Percentiles rank a stretch among this genome's conserved stretches.
These are phyloP conservation scores for Blastocystis sp. DNA, from an alignment of 352 stramenopile genomes.

Conservation along the genomic window DNA sequence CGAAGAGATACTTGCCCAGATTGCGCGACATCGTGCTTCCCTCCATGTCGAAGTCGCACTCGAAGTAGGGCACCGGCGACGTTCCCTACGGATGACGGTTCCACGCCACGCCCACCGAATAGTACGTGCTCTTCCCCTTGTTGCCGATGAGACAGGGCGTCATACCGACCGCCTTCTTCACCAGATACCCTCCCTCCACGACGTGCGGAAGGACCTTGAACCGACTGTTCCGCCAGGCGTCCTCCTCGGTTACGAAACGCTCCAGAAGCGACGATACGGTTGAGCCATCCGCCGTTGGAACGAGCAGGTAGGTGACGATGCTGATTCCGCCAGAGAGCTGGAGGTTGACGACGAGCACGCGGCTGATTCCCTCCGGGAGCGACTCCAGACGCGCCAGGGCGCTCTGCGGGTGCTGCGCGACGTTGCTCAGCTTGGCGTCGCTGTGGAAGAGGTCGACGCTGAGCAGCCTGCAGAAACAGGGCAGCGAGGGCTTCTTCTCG, in stretches of 20 bases:
- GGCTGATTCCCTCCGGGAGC: neutral
- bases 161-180: conserved; percentile 35
- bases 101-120: neutral
- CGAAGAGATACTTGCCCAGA: conserved; percentile 40
- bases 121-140: conserved; percentile 48
- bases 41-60: conserved; percentile 54
- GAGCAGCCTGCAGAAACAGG: neutral
- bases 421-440: neutral
- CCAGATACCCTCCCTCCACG: conserved; percentile 52
- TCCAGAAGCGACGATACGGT: neutral
- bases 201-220: conserved; percentile 53
- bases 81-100: neutral
- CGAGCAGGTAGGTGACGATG: neutral
- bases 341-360: conserved; percentile 23
- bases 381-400: neutral
- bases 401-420: conserved; percentile 11
- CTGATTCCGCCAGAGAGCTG: conserved; percentile 1
- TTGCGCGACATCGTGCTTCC: conserved; percentile 31
- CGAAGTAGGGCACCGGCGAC: conserved; percentile 40
- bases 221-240: conserved; percentile 35
- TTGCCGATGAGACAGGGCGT: conserved; percentile 44
- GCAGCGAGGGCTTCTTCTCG: conserved; percentile 9
- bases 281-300: neutral
- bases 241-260: neutral
- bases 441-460: conserved; percentile 35